Evolutionary conservation across 2,329 filamentous ascomycete species (phyloP), one percentile per base, ranked within the genome.

Genomic region (Fusarium sp.): DNA sequence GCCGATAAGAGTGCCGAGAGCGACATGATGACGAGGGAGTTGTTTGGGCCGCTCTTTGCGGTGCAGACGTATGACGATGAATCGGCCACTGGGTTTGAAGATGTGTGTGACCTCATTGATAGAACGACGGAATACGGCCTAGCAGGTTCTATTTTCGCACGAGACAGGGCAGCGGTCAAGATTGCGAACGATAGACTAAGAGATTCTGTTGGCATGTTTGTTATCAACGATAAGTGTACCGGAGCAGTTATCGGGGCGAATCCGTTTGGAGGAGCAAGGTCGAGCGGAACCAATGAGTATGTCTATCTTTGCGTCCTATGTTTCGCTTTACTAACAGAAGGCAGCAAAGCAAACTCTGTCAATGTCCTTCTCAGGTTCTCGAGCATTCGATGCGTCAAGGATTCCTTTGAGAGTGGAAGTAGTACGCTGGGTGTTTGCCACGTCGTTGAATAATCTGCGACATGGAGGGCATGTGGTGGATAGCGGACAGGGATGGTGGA

Each of bases 151-250:
- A 18, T 62, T 3, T 62, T 62, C 57, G 30, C 60, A 23, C 60
- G 52, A 13, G 60, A 62, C n/a, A 44, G 60, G 39, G 12, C 37
- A 23, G 60, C 60, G 39, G 30, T 62, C 12, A 16, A 62, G 23
- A n/a, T 57, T 37, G 60, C 60, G 6, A 52, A 44, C 51, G 18
- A 57, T 15, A 52, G 15, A 31, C 18, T 62, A 2, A 62, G 60
- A 15, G 60, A 60, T 9, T 60, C 57, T 4, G 48, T 60, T 31
- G 57, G 57, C 34, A 60, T 60, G 57, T 47, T 59, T 18, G n/a
- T 16, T 39, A 63, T 63, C 47, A 59, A 63, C 43, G 60, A 63
- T 18, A 59, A 63, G n/a, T 63, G 60, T 15, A 63, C 60, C 10
- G 60, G 60, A 15, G 60, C 60, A 28, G 54, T 63, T 16, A 63